phyloP scores from a whole-genome alignment of 345 rosid species.

The Boechera stricta region DNA sequence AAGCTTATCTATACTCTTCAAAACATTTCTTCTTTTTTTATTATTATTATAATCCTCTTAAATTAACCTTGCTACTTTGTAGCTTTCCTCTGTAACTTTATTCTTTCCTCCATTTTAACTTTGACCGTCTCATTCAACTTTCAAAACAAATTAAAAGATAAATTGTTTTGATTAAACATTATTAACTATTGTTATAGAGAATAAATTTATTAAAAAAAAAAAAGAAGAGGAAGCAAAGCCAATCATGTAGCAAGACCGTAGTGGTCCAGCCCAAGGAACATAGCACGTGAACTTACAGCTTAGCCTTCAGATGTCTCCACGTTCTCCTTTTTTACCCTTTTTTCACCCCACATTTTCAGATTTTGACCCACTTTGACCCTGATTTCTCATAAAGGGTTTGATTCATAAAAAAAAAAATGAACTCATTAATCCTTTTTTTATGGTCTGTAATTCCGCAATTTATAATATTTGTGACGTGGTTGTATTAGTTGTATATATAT shows the following conservation, averaged over 20 bases:
- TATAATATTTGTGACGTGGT: constrained; percentile 18
- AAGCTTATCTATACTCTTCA: constrained; percentile 29
- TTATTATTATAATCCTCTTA: background rate
- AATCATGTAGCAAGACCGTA: constrained; percentile 50
- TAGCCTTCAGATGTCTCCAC: constrained; percentile 51
- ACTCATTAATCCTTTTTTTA: background rate
- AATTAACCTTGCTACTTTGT: constrained; percentile 26
- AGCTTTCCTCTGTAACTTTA: constrained; percentile 41
- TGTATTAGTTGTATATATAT: background rate
- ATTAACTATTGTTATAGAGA: background rate
- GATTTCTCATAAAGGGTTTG: constrained; percentile 13
- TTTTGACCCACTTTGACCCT: constrained; percentile 41
- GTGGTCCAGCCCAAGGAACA: constrained; percentile 62
- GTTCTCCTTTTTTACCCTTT: constrained; percentile 27
- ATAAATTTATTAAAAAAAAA: background rate
- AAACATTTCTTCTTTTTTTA: background rate
- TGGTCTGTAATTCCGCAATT: constrained; percentile 1
- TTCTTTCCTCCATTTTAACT: constrained; percentile 9
- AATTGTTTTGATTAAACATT: background rate
- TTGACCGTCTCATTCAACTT: constrained; percentile 32
- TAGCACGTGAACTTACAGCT: constrained; percentile 68
- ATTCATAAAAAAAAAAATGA: background rate
- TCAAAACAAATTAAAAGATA: background rate
- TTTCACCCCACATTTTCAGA: constrained; percentile 34
- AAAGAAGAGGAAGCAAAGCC: constrained; percentile 40